These are phyloP conservation scores for Rhodotorula sp. DNA, from an alignment of 1,284 basidiomycete species.

Conservation along the genomic window DNA sequence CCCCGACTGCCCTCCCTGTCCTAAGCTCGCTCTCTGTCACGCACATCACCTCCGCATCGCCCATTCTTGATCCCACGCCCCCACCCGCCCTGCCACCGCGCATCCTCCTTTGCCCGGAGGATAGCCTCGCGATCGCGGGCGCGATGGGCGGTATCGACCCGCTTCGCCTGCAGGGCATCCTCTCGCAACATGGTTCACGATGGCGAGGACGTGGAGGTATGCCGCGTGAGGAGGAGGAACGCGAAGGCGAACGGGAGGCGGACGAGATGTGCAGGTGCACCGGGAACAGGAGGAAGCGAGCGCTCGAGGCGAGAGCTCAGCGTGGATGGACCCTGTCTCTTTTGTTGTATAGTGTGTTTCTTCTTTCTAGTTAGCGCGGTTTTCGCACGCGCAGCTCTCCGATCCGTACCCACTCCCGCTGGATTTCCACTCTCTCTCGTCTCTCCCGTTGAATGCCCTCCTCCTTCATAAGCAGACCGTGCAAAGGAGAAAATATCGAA, in stretches of 20 bases:
- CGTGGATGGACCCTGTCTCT: neutral
- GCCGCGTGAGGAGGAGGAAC: slow-evolving; percentile 1
- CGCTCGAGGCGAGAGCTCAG: neutral
- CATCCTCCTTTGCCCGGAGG: slow-evolving; percentile 1
- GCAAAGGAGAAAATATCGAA: neutral
- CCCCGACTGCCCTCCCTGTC: neutral
- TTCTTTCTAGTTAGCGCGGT: neutral
- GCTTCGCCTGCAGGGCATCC: neutral
- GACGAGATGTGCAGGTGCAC: neutral
- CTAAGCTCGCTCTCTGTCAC: neutral
- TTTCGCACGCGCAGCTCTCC: neutral
- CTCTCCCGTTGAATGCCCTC: neutral
- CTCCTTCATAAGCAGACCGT: neutral
- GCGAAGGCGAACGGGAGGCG: neutral
- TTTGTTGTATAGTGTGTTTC: neutral
- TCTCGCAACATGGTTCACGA: slow-evolving; percentile 9
- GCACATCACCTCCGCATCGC: neutral
- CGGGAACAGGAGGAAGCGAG: neutral
- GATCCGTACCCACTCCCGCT: neutral
- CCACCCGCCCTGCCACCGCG: neutral
- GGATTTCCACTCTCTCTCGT: neutral
- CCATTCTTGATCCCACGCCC: slow-evolving; percentile 6
- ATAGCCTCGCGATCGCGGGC: slow-evolving; percentile 15
- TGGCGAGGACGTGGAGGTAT: slow-evolving; percentile 20
- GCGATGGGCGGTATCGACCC: slow-evolving; percentile 18